phyloP scores from a whole-genome alignment of 169 alveolate species.

The Cryptosporidium muris region DNA sequence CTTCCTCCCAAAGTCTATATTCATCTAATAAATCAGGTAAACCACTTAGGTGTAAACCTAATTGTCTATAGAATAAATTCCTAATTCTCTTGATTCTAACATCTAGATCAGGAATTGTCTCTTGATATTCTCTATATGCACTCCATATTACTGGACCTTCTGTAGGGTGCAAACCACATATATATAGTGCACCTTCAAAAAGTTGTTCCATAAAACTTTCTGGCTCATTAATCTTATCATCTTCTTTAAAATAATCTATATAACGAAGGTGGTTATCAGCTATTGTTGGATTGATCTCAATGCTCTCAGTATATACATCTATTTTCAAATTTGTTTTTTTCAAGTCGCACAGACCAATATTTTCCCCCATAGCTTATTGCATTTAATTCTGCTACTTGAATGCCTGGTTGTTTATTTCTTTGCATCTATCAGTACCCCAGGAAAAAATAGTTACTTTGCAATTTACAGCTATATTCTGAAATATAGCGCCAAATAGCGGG shows the following conservation, averaged over 20 bases:
- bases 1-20: conserved; percentile 73
- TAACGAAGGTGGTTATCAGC: conserved; percentile 61
- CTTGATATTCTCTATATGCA: conserved; percentile 26
- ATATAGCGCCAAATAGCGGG: not conserved
- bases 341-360: not conserved
- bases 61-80: conserved; percentile 73
- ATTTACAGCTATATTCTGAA: no score
- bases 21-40: conserved; percentile 75
- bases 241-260: conserved; percentile 5
- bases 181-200: conserved; percentile 63
- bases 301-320: conserved; percentile 3
- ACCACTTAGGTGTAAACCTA: conserved; percentile 75
- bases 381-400: not conserved
- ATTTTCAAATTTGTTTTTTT: not conserved
- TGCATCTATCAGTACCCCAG: no score
- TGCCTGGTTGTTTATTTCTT: no score
- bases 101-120: not conserved
- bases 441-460: no score
- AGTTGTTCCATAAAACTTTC: conserved; percentile 11
- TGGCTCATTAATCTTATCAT: not conserved
- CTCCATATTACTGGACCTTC: conserved; percentile 70
- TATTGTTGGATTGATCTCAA: conserved; percentile 51
- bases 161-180: conserved; percentile 65
- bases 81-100: conserved; percentile 57
- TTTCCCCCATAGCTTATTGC: not conserved